These are phyloP conservation scores for Fusarium nodosum DNA, from an alignment of 2,329 filamentous ascomycete species.

Conservation along the genomic window DNA sequence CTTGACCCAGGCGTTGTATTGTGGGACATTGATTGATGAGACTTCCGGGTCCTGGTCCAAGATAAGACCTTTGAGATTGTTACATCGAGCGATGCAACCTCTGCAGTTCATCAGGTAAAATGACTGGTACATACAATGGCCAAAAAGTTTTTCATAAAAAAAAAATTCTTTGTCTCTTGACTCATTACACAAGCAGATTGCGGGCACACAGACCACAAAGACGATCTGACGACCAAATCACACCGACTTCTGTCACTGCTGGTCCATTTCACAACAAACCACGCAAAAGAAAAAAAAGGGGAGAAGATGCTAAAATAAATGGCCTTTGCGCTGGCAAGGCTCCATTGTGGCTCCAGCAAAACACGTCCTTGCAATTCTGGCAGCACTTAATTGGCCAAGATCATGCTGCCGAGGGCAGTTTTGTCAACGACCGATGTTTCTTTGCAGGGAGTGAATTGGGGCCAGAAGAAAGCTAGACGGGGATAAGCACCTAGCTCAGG, in stretches of 20 bases:
- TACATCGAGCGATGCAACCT: constrained; percentile 33
- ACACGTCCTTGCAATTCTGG: constrained; percentile 38
- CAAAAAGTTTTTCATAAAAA: background rate
- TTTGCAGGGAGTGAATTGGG: constrained; percentile 42
- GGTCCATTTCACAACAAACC: constrained; percentile 42
- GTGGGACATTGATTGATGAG: constrained; percentile 35
- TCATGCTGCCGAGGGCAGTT: constrained; percentile 14
- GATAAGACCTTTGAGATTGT: constrained; percentile 44
- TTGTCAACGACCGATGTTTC: constrained; percentile 37
- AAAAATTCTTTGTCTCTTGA: constrained; percentile 9
- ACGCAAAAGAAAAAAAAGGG: constrained; percentile 43
- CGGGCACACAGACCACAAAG: constrained; percentile 16
- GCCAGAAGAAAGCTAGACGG: constrained; percentile 31
- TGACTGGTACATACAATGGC: constrained; percentile 17
- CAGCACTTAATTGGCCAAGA: constrained; percentile 41
- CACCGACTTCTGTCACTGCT: constrained; percentile 25
- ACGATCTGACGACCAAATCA: constrained; percentile 25
- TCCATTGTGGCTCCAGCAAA: constrained; percentile 30
- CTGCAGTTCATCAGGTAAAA: constrained; percentile 8
- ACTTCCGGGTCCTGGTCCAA: constrained; percentile 29
- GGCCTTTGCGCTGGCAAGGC: constrained; percentile 28
- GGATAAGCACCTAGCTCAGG: constrained; percentile 44
- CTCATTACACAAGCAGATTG: constrained; percentile 20
- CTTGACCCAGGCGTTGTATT: constrained; percentile 31
- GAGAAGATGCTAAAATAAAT: constrained; percentile 37